A percentile compares a stretch with the other conserved stretches of the same genome.
These are phyloP conservation scores for Panaeolus cyanescens DNA, from an alignment of 768 basidiomycete species.

Conservation along the genomic window DNA sequence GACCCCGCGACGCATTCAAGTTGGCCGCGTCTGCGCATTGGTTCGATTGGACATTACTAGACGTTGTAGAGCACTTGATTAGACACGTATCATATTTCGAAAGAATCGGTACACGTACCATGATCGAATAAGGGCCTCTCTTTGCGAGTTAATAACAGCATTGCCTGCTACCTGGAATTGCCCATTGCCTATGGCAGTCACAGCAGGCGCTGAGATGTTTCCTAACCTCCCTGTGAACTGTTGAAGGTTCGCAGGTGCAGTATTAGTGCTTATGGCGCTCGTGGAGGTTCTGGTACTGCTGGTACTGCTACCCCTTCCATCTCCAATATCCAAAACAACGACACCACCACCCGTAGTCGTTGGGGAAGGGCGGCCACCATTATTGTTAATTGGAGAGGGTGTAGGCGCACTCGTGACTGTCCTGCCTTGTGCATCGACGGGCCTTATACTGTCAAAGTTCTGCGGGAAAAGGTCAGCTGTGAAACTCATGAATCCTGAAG, in stretches of 20 bases:
- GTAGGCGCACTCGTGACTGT: not conserved
- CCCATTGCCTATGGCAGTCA: conserved; percentile 38
- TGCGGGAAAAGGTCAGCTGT: not conserved
- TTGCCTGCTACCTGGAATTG: conserved; percentile 54
- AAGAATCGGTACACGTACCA: not conserved
- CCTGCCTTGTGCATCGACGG: not conserved
- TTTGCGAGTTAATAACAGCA: conserved; percentile 44
- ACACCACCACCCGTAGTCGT: not conserved
- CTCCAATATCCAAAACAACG: no score
- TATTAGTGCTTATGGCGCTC: conserved; percentile 3
- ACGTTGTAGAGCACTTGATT: not conserved
- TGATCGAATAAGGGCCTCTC: conserved; percentile 3
- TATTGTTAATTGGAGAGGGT: not conserved
- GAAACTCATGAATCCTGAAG: not conserved
- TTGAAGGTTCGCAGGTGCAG: conserved; percentile 33
- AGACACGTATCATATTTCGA: not conserved
- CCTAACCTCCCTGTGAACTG: conserved; percentile 50
- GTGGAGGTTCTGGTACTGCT: conserved; percentile 9
- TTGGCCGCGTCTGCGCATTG: conserved; percentile 58
- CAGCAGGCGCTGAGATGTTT: conserved; percentile 43
- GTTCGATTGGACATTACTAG: conserved; percentile 60
- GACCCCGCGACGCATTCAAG: conserved; percentile 49
- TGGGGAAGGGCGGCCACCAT: not conserved
- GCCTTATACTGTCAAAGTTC: not conserved
- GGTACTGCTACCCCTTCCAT: not conserved